Evolutionary conservation across 768 basidiomycete genomes (phyloP).

Genomic region (Leccinum subgranulosum): DNA sequence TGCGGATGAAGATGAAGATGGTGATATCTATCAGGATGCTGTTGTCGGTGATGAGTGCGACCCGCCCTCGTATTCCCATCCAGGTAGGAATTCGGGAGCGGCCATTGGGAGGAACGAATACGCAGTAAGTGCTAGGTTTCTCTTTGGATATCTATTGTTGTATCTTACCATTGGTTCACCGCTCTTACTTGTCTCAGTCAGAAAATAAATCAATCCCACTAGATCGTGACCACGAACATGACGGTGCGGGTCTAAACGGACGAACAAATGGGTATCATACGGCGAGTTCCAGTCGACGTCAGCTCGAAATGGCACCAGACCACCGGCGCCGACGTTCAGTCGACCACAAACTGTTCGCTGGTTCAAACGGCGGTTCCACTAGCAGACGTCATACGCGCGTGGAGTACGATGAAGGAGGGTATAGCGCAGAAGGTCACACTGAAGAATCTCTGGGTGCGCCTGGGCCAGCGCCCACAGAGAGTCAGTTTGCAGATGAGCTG

Average conservation of each 20-base stretch:
- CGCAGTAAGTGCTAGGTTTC: conserved; percentile 43
- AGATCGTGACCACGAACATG: conserved; percentile 6
- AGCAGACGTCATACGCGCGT: conserved; percentile 2
- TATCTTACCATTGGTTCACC: conserved; percentile 1
- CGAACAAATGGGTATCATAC: conserved; percentile 32
- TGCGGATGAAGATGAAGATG: conserved; percentile 49
- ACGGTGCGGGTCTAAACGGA: background rate
- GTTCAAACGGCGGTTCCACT: conserved; percentile 11
- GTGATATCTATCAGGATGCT: conserved; percentile 41
- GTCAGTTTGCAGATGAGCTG: conserved; percentile 27
- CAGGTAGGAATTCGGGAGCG: conserved; percentile 37
- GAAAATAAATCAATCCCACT: conserved; percentile 40
- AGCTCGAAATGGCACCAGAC: conserved; percentile 73
- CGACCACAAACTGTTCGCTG: background rate
- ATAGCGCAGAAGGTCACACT: background rate
- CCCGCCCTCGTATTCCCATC: conserved; percentile 62
- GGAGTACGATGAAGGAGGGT: conserved; percentile 7
- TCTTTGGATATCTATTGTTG: background rate
- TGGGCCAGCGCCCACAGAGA: conserved; percentile 34
- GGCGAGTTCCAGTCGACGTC: conserved; percentile 47
- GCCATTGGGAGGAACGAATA: conserved; percentile 56
- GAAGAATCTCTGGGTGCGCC: conserved; percentile 17
- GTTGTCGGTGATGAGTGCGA: conserved; percentile 40
- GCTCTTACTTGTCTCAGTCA: conserved; percentile 30
- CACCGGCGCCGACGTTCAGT: conserved; percentile 39